These are phyloP conservation scores for Cadophora malorum DNA, from an alignment of 2,329 filamentous ascomycete genomes.

Conservation along the genomic window DNA sequence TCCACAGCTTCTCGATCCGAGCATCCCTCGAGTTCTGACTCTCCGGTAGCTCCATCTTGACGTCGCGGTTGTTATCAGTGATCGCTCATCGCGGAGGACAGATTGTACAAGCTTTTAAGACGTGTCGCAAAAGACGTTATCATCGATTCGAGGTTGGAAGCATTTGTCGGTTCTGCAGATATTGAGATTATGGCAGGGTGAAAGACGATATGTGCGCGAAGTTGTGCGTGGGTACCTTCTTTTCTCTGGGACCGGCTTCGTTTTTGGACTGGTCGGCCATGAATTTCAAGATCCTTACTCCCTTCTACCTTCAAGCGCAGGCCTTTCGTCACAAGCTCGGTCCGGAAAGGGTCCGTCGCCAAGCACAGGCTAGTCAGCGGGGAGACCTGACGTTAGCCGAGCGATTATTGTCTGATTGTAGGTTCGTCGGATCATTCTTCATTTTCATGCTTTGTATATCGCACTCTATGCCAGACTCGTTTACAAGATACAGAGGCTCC, in stretches of 20 bases:
- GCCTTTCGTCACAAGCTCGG: slow-evolving; percentile 22
- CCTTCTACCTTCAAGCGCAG: slow-evolving; percentile 1
- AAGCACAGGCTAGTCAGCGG: neutral
- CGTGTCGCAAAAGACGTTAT: slow-evolving; percentile 14
- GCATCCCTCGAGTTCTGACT: slow-evolving; percentile 79
- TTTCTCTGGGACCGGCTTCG: neutral
- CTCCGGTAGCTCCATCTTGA: slow-evolving; percentile 69
- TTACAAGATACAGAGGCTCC: neutral
- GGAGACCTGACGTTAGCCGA: slow-evolving; percentile 4
- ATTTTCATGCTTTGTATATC: neutral
- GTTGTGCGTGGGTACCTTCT: neutral
- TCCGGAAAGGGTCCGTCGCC: slow-evolving; percentile 8
- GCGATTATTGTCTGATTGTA: neutral
- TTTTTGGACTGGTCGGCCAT: neutral
- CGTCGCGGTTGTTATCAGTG: slow-evolving; percentile 31
- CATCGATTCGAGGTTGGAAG: slow-evolving; percentile 21
- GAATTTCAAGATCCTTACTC: slow-evolving; percentile 10
- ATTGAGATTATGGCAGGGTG: neutral
- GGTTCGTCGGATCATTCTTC: neutral
- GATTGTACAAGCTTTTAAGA: slow-evolving; percentile 2
- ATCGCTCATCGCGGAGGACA: slow-evolving; percentile 35
- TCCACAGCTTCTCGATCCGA: slow-evolving; percentile 85
- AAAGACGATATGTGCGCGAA: neutral
- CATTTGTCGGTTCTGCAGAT: slow-evolving; percentile 13
- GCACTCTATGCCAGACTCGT: neutral